Conservation (phyloP, 805 yeast genomes). For the Candida alai region DNA sequence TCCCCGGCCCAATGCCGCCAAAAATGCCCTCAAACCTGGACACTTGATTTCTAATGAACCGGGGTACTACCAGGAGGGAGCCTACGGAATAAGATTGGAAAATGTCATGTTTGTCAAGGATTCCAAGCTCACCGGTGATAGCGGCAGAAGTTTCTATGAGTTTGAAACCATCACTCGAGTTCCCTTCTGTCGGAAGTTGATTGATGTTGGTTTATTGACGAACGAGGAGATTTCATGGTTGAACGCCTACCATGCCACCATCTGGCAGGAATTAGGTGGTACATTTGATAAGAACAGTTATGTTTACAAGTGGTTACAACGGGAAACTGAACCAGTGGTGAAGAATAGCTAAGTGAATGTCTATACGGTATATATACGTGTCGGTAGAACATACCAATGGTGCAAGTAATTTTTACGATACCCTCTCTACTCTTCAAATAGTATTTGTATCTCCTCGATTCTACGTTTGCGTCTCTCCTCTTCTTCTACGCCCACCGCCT, state of each 20-base stretch:
- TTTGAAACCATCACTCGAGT: slow-evolving; percentile 84
- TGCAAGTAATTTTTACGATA: no score
- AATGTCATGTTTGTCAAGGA: slow-evolving; percentile 48
- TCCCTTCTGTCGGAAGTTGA: slow-evolving; percentile 74
- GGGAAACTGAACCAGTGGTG: slow-evolving; percentile 38
- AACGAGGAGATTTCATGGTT: slow-evolving; percentile 64
- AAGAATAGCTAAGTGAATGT: not conserved
- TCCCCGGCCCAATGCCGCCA: slow-evolving; percentile 47
- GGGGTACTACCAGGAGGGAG: slow-evolving; percentile 57
- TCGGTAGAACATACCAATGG: slow-evolving; percentile 1
- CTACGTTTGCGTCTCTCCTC: slow-evolving; percentile 67
- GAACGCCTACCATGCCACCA: slow-evolving; percentile 57
- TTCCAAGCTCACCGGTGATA: slow-evolving; percentile 39
- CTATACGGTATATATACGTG: slow-evolving; percentile 2
- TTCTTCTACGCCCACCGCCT: slow-evolving; percentile 70
- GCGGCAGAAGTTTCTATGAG: slow-evolving; percentile 54
- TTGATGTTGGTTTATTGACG: slow-evolving; percentile 55
- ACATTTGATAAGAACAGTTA: slow-evolving; percentile 34
- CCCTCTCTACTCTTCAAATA: slow-evolving; percentile 49
- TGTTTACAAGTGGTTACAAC: slow-evolving; percentile 47
- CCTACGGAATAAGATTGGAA: slow-evolving; percentile 56
- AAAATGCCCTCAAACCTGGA: slow-evolving; percentile 45
- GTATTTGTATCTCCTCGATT: slow-evolving; percentile 67
- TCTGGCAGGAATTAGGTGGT: slow-evolving; percentile 48
- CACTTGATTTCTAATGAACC: slow-evolving; percentile 60